phyloP scores from a whole-genome alignment of 139 green algal genomes.

The Spirogloea muscicola region DNA sequence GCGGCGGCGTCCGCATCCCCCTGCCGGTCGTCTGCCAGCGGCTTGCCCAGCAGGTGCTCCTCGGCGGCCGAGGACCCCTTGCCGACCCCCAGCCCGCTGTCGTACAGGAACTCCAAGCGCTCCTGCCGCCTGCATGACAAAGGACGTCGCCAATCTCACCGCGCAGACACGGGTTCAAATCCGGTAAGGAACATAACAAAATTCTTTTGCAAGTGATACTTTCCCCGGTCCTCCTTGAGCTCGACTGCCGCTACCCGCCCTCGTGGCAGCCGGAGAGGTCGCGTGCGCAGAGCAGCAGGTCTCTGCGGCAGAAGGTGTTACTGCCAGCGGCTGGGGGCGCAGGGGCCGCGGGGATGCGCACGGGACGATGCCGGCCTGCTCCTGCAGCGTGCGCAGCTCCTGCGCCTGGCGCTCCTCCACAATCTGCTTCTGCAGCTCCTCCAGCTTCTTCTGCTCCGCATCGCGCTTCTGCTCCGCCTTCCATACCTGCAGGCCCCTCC shows the following conservation, averaged over 20 bases:
- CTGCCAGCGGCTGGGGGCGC: no score
- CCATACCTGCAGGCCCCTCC: no score
- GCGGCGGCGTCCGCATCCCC: no score
- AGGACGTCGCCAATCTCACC: not conserved
- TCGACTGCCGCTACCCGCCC: no score
- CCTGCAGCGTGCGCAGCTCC: slow-evolving; percentile 60
- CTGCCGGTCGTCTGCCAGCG: slow-evolving; percentile 47
- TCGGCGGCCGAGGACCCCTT: slow-evolving; percentile 75
- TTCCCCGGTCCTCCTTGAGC: no score
- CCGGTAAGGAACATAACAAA: no score
- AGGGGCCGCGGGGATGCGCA: no score
- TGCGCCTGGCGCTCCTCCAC: slow-evolving; percentile 80
- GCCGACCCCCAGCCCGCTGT: slow-evolving; percentile 65
- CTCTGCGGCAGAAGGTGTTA: no score
- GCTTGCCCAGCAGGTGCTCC: slow-evolving; percentile 59
- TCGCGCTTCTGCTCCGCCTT: slow-evolving; percentile 77
- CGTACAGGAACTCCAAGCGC: slow-evolving; percentile 96
- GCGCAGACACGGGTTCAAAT: not conserved
- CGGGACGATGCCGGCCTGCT: slow-evolving; percentile 41
- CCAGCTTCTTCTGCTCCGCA: slow-evolving; percentile 74
- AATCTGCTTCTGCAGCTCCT: slow-evolving; percentile 81
- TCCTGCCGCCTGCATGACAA: slow-evolving; percentile 58
- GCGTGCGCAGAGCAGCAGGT: no score
- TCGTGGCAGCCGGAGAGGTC: no score
- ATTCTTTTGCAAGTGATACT: no score